Evolutionary conservation across 2,329 filamentous ascomycete genomes (phyloP), one percentile per base, ranked within the genome.

Genomic region (Fusarium kyushuense): DNA sequence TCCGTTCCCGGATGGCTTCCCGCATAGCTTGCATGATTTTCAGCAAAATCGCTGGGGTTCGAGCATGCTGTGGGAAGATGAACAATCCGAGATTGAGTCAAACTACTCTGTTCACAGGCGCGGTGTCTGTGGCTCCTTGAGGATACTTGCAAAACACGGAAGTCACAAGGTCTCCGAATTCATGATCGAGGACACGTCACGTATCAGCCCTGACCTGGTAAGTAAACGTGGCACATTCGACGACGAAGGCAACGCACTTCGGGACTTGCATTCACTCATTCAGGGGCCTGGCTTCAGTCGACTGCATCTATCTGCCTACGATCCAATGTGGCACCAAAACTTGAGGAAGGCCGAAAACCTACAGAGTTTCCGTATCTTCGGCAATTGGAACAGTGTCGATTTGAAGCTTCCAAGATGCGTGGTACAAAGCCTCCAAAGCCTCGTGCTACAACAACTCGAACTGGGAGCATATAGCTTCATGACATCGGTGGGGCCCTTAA

Each of bases 371-470:
- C 27, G 27, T 27, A 27, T 27, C 8, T 27, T 6, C 27, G 27
- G 27, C 27, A 7, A 8, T 7, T 6, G 27, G 27, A 27, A 9
- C 5, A 9, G 8, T 8, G 27, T 9, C 8, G 6, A 27, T 27
- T 8, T 27, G 13, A 3, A 3, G 25, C 17, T 42, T 11, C 21
- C 21, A 3, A 42, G 16, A 10, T 2, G 10, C 23, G 23, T 42
- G 4, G 1, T 9, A 3, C 19, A 75, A 2, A 65, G 61, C 1
- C 67, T 81, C 6, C 66, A 58, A 2, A 75, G 78, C 41, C 79
- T 81, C 27, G 27, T 8, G 27, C 9, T 27, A 27, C 6, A 8
- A 7, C 6, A 8, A 27, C 27, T 27, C 27, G 7, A 27, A 0
- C 72, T 79, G 2, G 52, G 46, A 21, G 58, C 74, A 33, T 43